Percentiles rank a stretch among this genome's conserved stretches.
phyloP scores from a whole-genome alignment of 805 yeast genomes.

The Yamadazyma endophytica region DNA sequence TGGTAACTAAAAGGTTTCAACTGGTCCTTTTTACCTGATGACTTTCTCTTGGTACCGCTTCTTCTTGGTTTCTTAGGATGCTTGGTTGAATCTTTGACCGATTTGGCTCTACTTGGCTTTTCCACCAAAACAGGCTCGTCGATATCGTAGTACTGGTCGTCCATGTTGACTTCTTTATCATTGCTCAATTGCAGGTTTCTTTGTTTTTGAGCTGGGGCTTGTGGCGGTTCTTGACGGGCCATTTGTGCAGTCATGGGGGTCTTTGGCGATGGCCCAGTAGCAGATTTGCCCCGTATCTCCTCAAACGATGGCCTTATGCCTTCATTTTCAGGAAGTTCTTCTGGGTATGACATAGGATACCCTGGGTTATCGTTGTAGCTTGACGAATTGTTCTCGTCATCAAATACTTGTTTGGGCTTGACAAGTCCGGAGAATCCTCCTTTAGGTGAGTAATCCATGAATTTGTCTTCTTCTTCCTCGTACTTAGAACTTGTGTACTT shows the following conservation, averaged over 20 bases:
- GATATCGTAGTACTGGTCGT: conserved; percentile 34
- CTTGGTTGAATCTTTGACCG: conserved; percentile 27
- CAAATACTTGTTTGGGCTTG: conserved; percentile 9
- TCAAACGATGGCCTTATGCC: no score
- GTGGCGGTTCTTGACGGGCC: not conserved
- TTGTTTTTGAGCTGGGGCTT: conserved; percentile 1
- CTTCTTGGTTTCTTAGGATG: conserved; percentile 17
- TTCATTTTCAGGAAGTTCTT: conserved; percentile 1
- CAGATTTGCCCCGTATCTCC: no score
- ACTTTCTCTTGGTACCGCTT: conserved; percentile 10
- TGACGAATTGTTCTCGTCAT: conserved; percentile 11
- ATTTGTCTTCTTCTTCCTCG: no score
- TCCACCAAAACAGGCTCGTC: conserved; percentile 32
- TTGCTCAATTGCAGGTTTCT: conserved; percentile 1
- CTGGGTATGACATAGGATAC: conserved; percentile 4
- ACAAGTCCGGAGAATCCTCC: conserved; percentile 1
- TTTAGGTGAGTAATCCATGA: conserved; percentile 3
- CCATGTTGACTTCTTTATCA: conserved; percentile 8
- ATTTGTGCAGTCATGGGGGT: no score
- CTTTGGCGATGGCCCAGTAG: no score
- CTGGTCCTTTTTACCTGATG: conserved; percentile 1
- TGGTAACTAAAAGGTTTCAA: conserved; percentile 37
- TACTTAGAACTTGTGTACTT: no score
- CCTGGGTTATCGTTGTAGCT: conserved; percentile 4
- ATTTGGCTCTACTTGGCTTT: conserved; percentile 28